These are phyloP conservation scores for Stephania yunnanensis DNA, from an alignment of 164 flowering plant species.

Conservation along the genomic window DNA sequence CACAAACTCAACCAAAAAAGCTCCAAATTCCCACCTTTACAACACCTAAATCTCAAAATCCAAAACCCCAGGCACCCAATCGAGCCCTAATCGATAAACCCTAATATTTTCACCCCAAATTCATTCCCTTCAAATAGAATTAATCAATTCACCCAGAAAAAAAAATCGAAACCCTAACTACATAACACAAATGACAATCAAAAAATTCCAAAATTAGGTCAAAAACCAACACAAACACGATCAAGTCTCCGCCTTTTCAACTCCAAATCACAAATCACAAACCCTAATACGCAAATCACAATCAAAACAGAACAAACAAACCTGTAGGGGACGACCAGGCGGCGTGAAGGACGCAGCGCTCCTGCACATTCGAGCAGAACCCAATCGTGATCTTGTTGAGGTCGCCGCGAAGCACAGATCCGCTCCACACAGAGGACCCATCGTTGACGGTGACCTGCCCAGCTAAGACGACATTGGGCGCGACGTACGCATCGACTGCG, in stretches of 20 bases:
- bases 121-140: no score
- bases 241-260: no score
- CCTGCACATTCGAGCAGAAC: constrained; percentile 91
- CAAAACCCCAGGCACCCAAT: no score
- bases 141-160: no score
- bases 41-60: no score
- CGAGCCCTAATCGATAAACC: no score
- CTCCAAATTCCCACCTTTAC: background rate
- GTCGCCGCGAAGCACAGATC: constrained; percentile 90
- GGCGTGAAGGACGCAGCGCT: constrained; percentile 85
- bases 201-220: no score
- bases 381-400: constrained; percentile 92
- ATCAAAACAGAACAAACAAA: constrained; percentile 9
- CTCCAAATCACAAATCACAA: background rate
- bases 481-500: constrained; percentile 96
- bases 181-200: no score
- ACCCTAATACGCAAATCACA: no score
- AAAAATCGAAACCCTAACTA: no score
- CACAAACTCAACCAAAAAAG: background rate
- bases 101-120: no score
- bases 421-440: constrained; percentile 94
- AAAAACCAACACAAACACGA: no score
- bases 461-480: constrained; percentile 93
- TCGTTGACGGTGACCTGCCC: constrained; percentile 87
- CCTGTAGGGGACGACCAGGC: constrained; percentile 99